phyloP scores from a whole-genome alignment of 1,284 basidiomycete species.

The Naganishia albida region DNA sequence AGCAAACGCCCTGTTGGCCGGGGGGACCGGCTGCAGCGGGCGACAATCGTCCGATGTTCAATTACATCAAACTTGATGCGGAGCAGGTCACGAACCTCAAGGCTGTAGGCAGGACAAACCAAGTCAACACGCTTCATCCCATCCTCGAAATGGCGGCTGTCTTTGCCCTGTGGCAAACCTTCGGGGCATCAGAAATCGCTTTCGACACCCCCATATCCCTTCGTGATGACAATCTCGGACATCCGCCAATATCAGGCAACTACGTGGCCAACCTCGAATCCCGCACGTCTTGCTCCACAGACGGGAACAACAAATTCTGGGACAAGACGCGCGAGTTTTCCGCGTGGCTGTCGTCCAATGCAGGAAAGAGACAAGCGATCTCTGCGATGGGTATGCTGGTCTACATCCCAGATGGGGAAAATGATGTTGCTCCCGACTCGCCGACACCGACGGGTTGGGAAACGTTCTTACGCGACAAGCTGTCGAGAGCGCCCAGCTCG shows the following conservation, averaged over 20 bases:
- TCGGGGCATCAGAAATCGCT: slow-evolving; percentile 19
- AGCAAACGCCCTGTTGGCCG: slow-evolving; percentile 39
- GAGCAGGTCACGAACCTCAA: slow-evolving; percentile 36
- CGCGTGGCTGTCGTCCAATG: slow-evolving; percentile 23
- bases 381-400: slow-evolving; percentile 42
- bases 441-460: slow-evolving; percentile 46
- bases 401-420: slow-evolving; percentile 41
- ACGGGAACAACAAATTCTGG: slow-evolving; percentile 40
- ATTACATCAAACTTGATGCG: slow-evolving; percentile 32
- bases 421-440: slow-evolving; percentile 33
- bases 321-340: slow-evolving; percentile 23
- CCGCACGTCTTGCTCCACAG: slow-evolving; percentile 14
- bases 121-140: slow-evolving; percentile 44
- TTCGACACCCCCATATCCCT: slow-evolving; percentile 39
- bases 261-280: slow-evolving; percentile 39
- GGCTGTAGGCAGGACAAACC: slow-evolving; percentile 33
- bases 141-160: slow-evolving; percentile 40
- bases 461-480: slow-evolving; percentile 39
- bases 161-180: slow-evolving; percentile 40
- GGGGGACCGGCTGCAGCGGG: slow-evolving; percentile 11
- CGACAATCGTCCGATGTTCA: background rate
- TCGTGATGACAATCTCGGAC: slow-evolving; percentile 36
- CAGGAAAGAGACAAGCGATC: slow-evolving; percentile 34
- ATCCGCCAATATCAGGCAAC: slow-evolving; percentile 41
- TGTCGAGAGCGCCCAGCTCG: slow-evolving; percentile 22